These are phyloP conservation scores for Aquilaria malaccensis DNA, from an alignment of 345 rosid species.

Conservation along the genomic window DNA sequence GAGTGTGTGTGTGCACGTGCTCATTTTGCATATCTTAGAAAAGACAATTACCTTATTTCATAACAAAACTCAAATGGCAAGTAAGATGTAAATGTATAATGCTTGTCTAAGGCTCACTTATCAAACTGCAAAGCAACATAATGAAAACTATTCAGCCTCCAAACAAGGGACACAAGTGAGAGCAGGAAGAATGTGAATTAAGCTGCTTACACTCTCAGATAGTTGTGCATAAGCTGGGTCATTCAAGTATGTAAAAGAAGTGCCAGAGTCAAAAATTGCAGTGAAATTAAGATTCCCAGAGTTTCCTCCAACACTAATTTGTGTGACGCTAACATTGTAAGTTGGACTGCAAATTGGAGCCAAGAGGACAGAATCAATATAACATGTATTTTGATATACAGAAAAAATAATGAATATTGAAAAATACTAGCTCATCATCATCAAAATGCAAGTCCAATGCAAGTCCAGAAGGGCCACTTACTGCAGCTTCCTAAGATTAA, in stretches of 20 bases:
- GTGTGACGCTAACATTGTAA: conserved; percentile 70
- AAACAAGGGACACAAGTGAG: conserved; percentile 1
- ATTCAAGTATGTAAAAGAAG: conserved; percentile 85
- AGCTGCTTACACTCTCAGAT: conserved; percentile 55
- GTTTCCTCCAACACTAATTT: conserved; percentile 52
- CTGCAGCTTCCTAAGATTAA: conserved; percentile 54
- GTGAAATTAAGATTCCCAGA: conserved; percentile 39
- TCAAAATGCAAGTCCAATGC: background rate
- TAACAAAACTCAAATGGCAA: conserved; percentile 88
- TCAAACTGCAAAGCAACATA: conserved; percentile 53
- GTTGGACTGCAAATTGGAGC: conserved; percentile 50
- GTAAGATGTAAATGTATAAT: conserved; percentile 21
- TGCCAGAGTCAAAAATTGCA: conserved; percentile 93
- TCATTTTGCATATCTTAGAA: background rate
- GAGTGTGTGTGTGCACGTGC: background rate
- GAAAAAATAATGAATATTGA: background rate
- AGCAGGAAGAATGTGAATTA: conserved; percentile 1
- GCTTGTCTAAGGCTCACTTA: conserved; percentile 38
- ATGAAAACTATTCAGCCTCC: background rate
- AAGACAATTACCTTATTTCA: conserved; percentile 44
- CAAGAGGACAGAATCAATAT: conserved; percentile 11
- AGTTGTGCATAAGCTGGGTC: conserved; percentile 62
- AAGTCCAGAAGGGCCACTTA: conserved; percentile 27
- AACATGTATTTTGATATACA: background rate
- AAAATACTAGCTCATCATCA: background rate